Evolutionary conservation across 257 asterid species (phyloP), one percentile per base, ranked within the genome.

Genomic region (Linaria vulgaris): DNA sequence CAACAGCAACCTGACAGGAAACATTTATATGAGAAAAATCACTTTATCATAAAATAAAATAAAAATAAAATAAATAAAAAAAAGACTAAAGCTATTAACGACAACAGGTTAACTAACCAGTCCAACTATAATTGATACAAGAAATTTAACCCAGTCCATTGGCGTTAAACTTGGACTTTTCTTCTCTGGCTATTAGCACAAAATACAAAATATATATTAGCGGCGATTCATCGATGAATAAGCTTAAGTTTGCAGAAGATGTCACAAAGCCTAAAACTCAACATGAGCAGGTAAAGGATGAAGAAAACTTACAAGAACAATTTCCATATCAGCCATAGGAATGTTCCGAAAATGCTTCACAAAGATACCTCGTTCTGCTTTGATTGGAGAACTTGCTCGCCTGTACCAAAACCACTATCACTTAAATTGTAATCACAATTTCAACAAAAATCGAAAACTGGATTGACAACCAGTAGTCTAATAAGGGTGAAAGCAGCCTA

Each of bases 261-360:
- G 50, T 55, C 45, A 63, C 38, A 34, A 39, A 20, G 34, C 50
- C 23, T 64, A 39, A 46, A 53, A 63, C 23, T 39, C 52, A 53
- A 72, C 55, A 55, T 19, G 73, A 70, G 38, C 10, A 43, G 56
- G 69, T 16, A 57, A 38, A 65, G 41, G 68, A 46, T 21, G 34
- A 64, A 69, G 64, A 54, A 69, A 64, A 72, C 97, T 72, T 73
- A 92, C 96, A 56, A 92, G 95, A 72, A 92, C 97, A 73, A 92
- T 84, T 80, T 89, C 99, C 99, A 92, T 79, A 82, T 92, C 99
- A 70, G 97, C 99, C 99, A 92, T 92, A 17, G 99, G 99, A 68
- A 92, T 92, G 80, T 79, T 79, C 70, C 78, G 87, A 89, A 92
- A 92, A 83, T 92, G 99, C 82, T 89, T 92, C 79, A 92, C 95